Percentiles rank a stretch among this genome's conserved stretches.
Conservation (phyloP, 2,329 filamentous ascomycete species). For the Arthroderma uncinatum region DNA sequence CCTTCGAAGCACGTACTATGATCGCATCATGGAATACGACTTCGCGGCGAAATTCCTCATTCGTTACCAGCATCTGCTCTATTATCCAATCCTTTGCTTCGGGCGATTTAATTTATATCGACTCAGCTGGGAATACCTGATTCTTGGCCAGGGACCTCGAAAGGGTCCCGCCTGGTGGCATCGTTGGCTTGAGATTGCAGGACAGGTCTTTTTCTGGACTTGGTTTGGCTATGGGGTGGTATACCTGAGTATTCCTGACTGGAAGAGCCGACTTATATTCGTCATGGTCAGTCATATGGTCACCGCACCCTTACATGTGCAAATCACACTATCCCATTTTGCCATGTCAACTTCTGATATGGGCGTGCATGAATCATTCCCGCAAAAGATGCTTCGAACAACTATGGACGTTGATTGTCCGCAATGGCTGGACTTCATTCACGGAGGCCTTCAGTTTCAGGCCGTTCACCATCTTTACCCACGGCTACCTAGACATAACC, state of each 20-base stretch:
- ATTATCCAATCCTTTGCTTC: slow-evolving; percentile 69
- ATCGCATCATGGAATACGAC: slow-evolving; percentile 68
- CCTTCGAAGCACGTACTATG: slow-evolving; percentile 72
- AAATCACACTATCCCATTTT: slow-evolving; percentile 87
- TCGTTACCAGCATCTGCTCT: slow-evolving; percentile 66
- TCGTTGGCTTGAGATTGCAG: slow-evolving; percentile 63
- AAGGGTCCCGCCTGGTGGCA: slow-evolving; percentile 76
- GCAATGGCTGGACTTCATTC: slow-evolving; percentile 77
- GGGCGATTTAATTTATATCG: slow-evolving; percentile 81
- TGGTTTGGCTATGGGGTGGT: slow-evolving; percentile 78
- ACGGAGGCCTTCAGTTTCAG: slow-evolving; percentile 82
- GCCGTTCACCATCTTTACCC: slow-evolving; percentile 80
- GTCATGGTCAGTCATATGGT: slow-evolving; percentile 70
- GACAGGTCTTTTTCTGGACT: slow-evolving; percentile 70
- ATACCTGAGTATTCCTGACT: slow-evolving; percentile 60
- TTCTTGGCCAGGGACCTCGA: slow-evolving; percentile 55
- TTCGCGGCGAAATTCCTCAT: slow-evolving; percentile 58
- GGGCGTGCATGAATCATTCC: slow-evolving; percentile 72
- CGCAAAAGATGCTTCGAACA: slow-evolving; percentile 81
- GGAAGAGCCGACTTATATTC: slow-evolving; percentile 59
- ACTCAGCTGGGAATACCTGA: slow-evolving; percentile 66
- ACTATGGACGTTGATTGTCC: slow-evolving; percentile 92
- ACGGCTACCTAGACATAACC: slow-evolving; percentile 72
- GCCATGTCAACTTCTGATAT: slow-evolving; percentile 86
- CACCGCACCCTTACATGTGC: slow-evolving; percentile 71